Evolutionary conservation across 2,329 filamentous ascomycete genomes (phyloP).

Genomic region (Emmonsiellopsis sp.): DNA sequence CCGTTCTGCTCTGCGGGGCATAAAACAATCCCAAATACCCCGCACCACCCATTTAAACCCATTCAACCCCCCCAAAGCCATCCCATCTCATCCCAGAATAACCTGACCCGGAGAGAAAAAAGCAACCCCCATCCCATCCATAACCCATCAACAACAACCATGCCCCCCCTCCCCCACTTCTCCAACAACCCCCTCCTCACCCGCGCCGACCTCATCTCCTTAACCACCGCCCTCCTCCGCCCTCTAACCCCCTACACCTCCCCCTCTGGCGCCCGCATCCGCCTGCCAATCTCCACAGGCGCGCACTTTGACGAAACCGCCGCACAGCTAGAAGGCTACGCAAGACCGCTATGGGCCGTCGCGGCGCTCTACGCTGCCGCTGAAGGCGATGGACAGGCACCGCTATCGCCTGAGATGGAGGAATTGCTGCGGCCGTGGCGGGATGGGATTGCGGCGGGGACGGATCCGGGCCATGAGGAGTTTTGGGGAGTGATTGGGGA

Average conservation of each 20-base stretch:
- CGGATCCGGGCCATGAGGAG: constrained; percentile 14
- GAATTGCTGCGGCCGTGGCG: background rate
- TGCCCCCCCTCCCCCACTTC: constrained; percentile 13
- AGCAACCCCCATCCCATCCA: too few relatives aligned
- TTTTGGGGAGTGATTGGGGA: constrained; percentile 16
- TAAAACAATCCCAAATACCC: too few relatives aligned
- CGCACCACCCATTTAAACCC: too few relatives aligned
- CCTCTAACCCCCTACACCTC: constrained; percentile 14
- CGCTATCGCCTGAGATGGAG: background rate
- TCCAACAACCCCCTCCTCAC: constrained; percentile 13
- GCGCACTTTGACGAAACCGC: constrained; percentile 10
- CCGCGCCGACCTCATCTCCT: constrained; percentile 9
- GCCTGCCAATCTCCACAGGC: constrained; percentile 13
- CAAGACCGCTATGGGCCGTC: constrained; percentile 24
- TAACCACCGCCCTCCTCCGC: constrained; percentile 11
- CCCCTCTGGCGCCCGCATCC: constrained; percentile 7
- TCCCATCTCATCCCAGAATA: too few relatives aligned
- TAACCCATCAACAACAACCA: constrained; percentile 11
- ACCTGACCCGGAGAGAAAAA: too few relatives aligned
- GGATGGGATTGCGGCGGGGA: constrained; percentile 9
- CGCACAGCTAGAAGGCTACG: constrained; percentile 25
- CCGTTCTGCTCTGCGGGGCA: too few relatives aligned
- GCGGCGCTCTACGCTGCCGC: constrained; percentile 20
- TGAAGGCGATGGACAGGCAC: background rate
- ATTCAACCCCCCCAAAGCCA: too few relatives aligned